Base-by-base conservation (phyloP, 2,329 filamentous ascomycete species). In the Epichloe typhina region DNA sequence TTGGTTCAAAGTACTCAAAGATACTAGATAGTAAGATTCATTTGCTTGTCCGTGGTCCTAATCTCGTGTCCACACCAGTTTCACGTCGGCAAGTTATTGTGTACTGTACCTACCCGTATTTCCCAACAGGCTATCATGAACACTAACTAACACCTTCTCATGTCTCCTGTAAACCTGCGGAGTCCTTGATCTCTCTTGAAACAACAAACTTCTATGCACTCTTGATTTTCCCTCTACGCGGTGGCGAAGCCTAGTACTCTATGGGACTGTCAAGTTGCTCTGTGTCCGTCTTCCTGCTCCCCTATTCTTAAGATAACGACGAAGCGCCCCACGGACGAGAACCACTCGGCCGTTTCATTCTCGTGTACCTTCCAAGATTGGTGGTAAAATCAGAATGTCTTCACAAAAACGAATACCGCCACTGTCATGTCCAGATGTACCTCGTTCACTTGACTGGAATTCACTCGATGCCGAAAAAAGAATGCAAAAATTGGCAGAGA, bases 391-490 rank as follows among this genome's bases (percentile, higher is more conserved):
- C 23, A 31, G n/a, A 19, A 51, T 51, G 44, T 31, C 21, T 35
- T 43, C 44, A 23, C 33, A 33, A 40, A 44, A 51, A 31, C 45
- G 33, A 43, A 39, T 31, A 12, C 36, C 45, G n/a, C 38, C 44
- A 17, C 36, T 26, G 31, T 35, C 49, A 17, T 50, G 42, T 13
- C 49, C 49, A 45, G 42, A 39, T 11, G n/a, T 50, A 21, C 42
- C 42, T 39, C 33, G 17, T 13, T 47, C 19, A 11, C 38, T 72
- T 45, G 63, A 59, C 35, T 58, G 64, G 51, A 61, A 67, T 49
- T 66, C 69, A 17, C 58, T 70, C 56, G 64, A 68, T 48, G 56
- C 64, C 53, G 58, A 57, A 59, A 57, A 43, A 64, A 61, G 1
- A 51, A 55, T 60, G 17, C 61, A 63, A 46, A 21, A 50, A 9